phyloP scores from a whole-genome alignment of 176 grass and related monocot genomes.

The Phoenix dactylifera region DNA sequence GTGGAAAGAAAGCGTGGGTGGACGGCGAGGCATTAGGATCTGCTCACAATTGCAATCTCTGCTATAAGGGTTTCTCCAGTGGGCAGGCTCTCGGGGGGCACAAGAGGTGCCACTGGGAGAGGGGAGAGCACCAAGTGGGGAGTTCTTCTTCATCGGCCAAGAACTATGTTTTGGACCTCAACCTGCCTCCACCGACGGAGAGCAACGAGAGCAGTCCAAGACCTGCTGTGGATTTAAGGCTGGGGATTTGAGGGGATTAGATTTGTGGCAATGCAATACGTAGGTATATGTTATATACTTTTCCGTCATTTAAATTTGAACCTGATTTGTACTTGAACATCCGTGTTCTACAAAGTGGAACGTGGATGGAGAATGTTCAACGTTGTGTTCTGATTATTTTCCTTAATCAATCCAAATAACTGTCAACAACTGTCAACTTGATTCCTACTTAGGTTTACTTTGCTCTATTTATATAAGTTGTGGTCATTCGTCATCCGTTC shows the following conservation, averaged over 20 bases:
- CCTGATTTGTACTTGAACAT: no score
- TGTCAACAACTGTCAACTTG: no score
- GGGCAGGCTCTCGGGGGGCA: neutral
- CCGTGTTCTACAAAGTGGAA: no score
- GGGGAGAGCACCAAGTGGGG: neutral
- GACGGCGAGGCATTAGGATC: neutral
- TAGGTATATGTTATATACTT: no score
- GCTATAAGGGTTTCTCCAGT: neutral
- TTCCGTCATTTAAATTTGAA: no score
- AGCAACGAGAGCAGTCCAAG: neutral
- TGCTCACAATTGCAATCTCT: neutral
- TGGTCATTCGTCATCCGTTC: no score
- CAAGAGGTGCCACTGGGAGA: neutral
- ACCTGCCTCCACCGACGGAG: conserved; percentile 7
- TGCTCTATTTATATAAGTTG: no score
- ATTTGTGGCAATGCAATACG: no score
- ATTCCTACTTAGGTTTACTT: no score
- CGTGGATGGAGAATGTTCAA: no score
- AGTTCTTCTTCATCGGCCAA: neutral
- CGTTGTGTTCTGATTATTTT: no score
- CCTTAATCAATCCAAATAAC: no score
- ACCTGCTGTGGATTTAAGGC: neutral
- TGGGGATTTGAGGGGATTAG: neutral
- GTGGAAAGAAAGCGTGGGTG: neutral
- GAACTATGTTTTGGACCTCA: conserved; percentile 8